Evolutionary conservation across 1,284 basidiomycete species (phyloP).

Genomic region (Puccinia polysora): DNA sequence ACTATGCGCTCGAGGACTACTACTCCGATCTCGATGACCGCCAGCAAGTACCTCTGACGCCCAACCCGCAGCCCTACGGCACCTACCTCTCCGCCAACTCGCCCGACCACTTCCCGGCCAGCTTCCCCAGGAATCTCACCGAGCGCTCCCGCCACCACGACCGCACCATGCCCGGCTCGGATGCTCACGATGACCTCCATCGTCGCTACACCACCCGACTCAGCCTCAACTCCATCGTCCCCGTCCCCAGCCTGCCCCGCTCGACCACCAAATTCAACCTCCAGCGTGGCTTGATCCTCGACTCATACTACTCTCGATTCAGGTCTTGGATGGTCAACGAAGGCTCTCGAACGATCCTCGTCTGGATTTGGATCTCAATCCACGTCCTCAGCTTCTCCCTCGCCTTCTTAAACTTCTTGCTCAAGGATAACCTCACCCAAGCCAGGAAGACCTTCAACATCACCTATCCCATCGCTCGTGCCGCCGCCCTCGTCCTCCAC

Average conservation of each 20-base stretch:
- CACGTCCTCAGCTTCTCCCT: not conserved
- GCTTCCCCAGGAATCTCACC: not conserved
- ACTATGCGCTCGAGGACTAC: no score
- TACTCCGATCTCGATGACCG: not conserved
- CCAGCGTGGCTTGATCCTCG: conserved; percentile 17
- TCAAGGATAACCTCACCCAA: conserved; percentile 48
- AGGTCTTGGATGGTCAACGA: conserved; percentile 85
- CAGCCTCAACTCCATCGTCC: conserved; percentile 1
- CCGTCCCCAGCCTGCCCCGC: not conserved
- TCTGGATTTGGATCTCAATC: conserved; percentile 23
- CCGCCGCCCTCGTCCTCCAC: conserved; percentile 77
- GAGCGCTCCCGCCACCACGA: conserved; percentile 7
- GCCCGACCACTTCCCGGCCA: no score
- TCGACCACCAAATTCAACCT: conserved; percentile 25
- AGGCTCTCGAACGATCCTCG: conserved; percentile 52
- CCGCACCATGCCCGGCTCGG: conserved; percentile 20
- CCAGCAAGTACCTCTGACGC: conserved; percentile 14
- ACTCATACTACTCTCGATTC: conserved; percentile 51
- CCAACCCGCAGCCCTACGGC: not conserved
- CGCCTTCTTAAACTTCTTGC: not conserved
- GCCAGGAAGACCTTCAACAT: conserved; percentile 44
- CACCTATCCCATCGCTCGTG: conserved; percentile 64
- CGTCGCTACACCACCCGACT: not conserved
- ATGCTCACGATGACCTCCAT: not conserved
- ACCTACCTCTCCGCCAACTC: not conserved